Base-by-base conservation (phyloP, 2,329 filamentous ascomycete species). In the Fusarium paranaense region DNA sequence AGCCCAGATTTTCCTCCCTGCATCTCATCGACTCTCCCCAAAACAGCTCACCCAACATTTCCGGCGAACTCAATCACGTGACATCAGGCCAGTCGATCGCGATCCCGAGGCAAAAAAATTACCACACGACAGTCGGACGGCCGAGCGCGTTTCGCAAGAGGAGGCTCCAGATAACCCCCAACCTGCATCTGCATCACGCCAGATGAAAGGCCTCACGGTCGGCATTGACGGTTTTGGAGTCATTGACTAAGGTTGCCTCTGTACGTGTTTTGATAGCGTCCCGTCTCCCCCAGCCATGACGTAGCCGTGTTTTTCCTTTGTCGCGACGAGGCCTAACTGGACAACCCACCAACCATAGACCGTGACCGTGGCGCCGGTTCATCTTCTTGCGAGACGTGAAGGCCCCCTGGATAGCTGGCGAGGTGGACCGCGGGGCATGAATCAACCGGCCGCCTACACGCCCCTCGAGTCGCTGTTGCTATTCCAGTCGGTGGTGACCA, bases 401-500 rank as follows among this genome's bases (percentile, higher is more conserved):
- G 84, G 83, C 84, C 84, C 85, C 87, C 86, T 88, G 87, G 86
- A 87, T 84, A 82, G 83, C 83, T 85, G 85, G 85, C 87, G 87
- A 88, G 87, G 87, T 80, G 85, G 83, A 84, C 83, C 82, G 81
- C 81, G 86, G 86, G 87, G 86, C 83, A 90, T 90, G 88, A 88
- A 86, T 86, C 83, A 83, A 79, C 82, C 84, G 83, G 88, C 90
- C 80, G 87, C 88, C 79, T 95, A 97, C 85, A 96, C 94, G 81
- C 90, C 92, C 77, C 93, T 97, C 86, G 95, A 97, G 88, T 93
- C 92, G 80, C 89, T 97, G 71, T 90, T 97, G 76, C 89, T 97
- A 79, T 96, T 97, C 85, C 94, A 96, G 84, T 92, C 92, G 70
- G 88, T 97, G 74, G 88, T 91, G 76, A 86, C 87, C 76, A 88